Evolutionary conservation across 129 eudicot species (phyloP), one percentile per base, ranked within the genome.

Genomic region (Arctium minus): DNA sequence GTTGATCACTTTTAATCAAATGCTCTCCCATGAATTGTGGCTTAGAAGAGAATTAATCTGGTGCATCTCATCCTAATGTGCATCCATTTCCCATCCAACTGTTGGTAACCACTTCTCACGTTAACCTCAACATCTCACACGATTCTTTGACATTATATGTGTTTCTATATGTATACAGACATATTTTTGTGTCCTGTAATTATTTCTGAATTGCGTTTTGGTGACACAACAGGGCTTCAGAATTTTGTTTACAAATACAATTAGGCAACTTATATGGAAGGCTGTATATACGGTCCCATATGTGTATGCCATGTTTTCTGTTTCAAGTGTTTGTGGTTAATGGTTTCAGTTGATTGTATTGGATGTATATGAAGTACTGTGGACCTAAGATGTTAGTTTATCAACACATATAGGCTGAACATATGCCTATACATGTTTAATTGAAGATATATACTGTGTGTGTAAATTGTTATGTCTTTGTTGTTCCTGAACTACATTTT

Each of bases 401-500:
- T 75, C 12, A 75, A 56, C 48, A 8, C 62, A 33, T 39, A 53
- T 77, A n/a, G 2, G 35, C 81, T 31, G 40, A 36, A 17, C 48
- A 31, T 18, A 36, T 72, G 65, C 29, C 17, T 50, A 36, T 38
- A 12, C 46, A 77, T 53, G 32, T 35, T 18, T 60, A 73, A 13
- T 44, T 67, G 65, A 48, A 17, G 17, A 42, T 70, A 13, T 67
- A 13, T 72, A 81, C 7, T 22, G n/a, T 2, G 12, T 12, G 6
- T 18, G 4, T 56, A 5, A 60, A 35, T 10, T 33, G 50, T 56
- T 9, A 10, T 32, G 3, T 10, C 9, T 42, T 30, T 68, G 6
- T 39, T 77, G 74, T 18, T 79, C 39, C 60, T 79, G 32, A 64
- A 22, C 62, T 77, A 46, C 29, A 30, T 64, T 81, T 87, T 80